phyloP scores from a whole-genome alignment of 306 rosid species.

The Crotalaria pallida region DNA sequence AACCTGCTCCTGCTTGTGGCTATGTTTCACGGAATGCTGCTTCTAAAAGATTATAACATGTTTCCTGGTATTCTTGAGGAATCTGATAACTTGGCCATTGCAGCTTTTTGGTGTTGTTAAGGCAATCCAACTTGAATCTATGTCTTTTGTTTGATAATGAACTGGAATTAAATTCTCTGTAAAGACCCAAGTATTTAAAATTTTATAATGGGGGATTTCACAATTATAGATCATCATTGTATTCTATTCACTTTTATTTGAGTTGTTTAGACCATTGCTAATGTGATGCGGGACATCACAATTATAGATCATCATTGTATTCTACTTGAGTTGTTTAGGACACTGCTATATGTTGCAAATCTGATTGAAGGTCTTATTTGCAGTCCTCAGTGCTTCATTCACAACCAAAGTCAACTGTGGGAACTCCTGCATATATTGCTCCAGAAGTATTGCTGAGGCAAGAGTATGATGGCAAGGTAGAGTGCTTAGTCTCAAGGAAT shows the following conservation, averaged over 20 bases:
- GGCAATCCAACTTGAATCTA: neutral
- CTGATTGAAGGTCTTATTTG: slow-evolving; percentile 10
- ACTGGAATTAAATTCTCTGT: neutral
- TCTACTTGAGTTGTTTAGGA: neutral
- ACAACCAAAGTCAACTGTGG: slow-evolving; percentile 89
- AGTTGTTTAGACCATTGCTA: too few species aligned
- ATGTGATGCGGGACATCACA: neutral
- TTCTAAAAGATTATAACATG: neutral
- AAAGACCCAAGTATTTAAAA: neutral
- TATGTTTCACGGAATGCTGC: neutral
- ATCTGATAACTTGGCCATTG: neutral
- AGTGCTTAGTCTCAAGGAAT: neutral
- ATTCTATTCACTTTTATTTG: neutral
- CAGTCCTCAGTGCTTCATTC: slow-evolving; percentile 94
- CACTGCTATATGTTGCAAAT: neutral
- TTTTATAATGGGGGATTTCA: slow-evolving; percentile 6
- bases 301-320: neutral
- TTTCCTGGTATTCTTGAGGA: slow-evolving; percentile 1
- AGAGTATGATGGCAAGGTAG: slow-evolving; percentile 91
- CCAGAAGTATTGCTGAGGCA: slow-evolving; percentile 79
- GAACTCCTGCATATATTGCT: slow-evolving; percentile 94
- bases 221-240: neutral
- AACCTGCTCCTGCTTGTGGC: neutral
- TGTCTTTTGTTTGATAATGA: neutral
- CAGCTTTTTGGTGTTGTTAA: neutral